Evolutionary conservation across 345 rosid genomes (phyloP), one percentile per base, ranked within the genome.

Genomic region (Firmiana major): DNA sequence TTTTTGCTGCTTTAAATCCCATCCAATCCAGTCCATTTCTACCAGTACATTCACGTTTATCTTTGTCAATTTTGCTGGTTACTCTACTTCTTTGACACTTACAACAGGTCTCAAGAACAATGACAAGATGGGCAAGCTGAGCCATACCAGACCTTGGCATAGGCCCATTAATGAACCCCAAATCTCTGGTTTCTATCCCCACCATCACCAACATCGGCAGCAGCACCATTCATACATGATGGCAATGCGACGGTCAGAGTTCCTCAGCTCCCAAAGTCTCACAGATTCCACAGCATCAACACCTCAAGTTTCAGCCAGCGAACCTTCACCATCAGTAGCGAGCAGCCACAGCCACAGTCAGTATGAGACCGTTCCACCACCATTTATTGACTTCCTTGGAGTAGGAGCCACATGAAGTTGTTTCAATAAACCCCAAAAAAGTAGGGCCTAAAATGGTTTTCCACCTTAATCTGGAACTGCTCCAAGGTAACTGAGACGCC

Each of bases 341-440:
- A 57, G 42, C 36, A 36, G 65, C 26, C 26, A 54, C 57, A 3
- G 72, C 53, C 82, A 70, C 57, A 3, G 73, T 45, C 82, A 70
- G 71, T 81, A 73, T 67, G 88, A 82, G 79, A 28, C 83, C 38
- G 70, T 75, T 51, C 66, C 86, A 51, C 87, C 94, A 43, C 85
- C 78, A 59, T 91, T 91, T 81, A 78, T 91, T 60, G 96, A 91
- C 81, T 91, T 91, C 80, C 93, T 91, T 73, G 96, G 96, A 76
- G 91, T 91, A 53, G 96, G 96, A 85, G 90, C 90, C 84, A 88
- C 84, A 57, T 88, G 85, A 87, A 82, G 73, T 51, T 67, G 40
- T n/a, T 11, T 4, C 26, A 2, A 59, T 42, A 2, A 48, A 13
- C 15, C 28, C 10, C 22, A 43, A 45, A 28, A 22, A 54, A 46